These are phyloP conservation scores for Babesia sp. DNA, from an alignment of 169 alveolate species.

Conservation along the genomic window DNA sequence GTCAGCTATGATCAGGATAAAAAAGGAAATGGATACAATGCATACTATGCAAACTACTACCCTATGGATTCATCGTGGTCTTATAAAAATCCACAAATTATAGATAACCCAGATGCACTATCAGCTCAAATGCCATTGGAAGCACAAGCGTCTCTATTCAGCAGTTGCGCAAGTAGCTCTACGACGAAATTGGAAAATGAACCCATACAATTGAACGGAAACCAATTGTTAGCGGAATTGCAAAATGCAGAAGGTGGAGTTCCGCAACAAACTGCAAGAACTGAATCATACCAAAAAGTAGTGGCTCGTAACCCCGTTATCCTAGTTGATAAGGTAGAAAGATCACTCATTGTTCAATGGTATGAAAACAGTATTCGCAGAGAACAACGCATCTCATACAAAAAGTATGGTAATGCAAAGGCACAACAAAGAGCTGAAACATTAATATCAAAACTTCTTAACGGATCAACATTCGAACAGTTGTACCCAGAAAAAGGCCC, in stretches of 20 bases:
- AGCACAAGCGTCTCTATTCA: slow-evolving; percentile 7
- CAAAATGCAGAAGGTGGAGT: background rate
- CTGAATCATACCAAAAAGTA: slow-evolving; percentile 17
- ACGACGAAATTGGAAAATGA: background rate
- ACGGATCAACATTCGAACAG: slow-evolving; percentile 80
- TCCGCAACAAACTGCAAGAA: background rate
- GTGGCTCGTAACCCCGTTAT: slow-evolving; percentile 69
- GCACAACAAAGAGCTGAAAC: slow-evolving; percentile 80
- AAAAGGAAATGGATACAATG: background rate
- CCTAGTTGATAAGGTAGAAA: slow-evolving; percentile 73
- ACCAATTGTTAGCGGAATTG: background rate
- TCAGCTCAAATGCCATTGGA: background rate
- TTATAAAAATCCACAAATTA: background rate
- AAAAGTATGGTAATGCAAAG: slow-evolving; percentile 80
- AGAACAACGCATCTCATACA: slow-evolving; percentile 78
- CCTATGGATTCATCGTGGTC: slow-evolving; percentile 25
- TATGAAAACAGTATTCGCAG: slow-evolving; percentile 71
- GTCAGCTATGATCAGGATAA: slow-evolving; percentile 49
- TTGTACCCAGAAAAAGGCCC: slow-evolving; percentile 82
- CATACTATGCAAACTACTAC: slow-evolving; percentile 11
- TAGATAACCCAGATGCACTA: background rate
- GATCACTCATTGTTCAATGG: slow-evolving; percentile 80
- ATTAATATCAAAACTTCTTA: slow-evolving; percentile 65
- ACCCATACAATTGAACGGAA: background rate
- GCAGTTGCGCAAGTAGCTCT: background rate